These are phyloP conservation scores for Lasiosphaeriaceae sp. DNA, from an alignment of 495 filamentous ascomycete genomes.

Conservation along the genomic window DNA sequence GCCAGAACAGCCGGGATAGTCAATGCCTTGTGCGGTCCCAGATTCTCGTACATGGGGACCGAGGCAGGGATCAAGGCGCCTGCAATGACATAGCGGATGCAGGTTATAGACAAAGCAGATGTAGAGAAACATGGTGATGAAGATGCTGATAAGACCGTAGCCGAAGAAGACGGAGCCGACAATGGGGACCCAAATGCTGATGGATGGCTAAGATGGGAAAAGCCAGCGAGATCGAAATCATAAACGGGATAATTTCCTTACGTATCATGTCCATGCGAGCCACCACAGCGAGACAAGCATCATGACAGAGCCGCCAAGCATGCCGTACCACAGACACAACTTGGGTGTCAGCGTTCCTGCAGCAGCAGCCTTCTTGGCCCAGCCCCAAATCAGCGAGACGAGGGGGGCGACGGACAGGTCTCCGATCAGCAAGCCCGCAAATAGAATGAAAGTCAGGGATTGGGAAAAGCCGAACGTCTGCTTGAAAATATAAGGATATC, in stretches of 20 bases:
- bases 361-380: not conserved
- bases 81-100: not conserved
- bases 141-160: not conserved
- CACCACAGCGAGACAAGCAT: not conserved
- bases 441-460: not conserved
- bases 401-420: not conserved
- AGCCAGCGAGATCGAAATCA: not conserved
- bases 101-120: not conserved
- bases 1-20: not conserved
- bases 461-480: not conserved
- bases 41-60: not conserved
- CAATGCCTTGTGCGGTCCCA: not conserved
- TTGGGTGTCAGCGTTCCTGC: not conserved
- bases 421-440: not conserved
- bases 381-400: not conserved
- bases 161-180: not conserved
- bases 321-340: not conserved
- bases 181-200: not conserved
- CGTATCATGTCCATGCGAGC: not conserved
- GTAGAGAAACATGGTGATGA: not conserved
- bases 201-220: not conserved
- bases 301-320: not conserved
- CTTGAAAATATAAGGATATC: not conserved
- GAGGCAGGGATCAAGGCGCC: not conserved
- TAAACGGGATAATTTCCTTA: not conserved